phyloP scores from a whole-genome alignment of 331 rosid species.

The Dryas integrifolia region DNA sequence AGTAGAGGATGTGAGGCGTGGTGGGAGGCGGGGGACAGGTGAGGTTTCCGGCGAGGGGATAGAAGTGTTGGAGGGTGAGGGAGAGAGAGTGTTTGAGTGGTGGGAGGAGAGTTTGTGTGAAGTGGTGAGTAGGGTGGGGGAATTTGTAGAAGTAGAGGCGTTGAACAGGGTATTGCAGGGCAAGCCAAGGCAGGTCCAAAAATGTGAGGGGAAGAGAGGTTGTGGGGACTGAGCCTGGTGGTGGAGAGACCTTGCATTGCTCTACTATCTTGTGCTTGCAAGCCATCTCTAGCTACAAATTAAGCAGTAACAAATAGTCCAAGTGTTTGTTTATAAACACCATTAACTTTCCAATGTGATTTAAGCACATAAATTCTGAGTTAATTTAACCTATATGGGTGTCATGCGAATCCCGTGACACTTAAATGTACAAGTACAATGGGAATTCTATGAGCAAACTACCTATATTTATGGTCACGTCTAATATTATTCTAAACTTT shows the following conservation, averaged over 20 bases:
- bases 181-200: slow-evolving; percentile 43
- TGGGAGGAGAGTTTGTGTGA: slow-evolving; percentile 40
- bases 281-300: no score
- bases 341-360: no score
- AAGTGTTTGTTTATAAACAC: no score
- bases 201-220: slow-evolving; percentile 47
- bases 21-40: slow-evolving; percentile 35
- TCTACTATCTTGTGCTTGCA: slow-evolving; percentile 23
- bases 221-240: slow-evolving; percentile 39
- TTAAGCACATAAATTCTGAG: no score
- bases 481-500: no score
- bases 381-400: no score
- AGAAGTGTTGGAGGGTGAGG: slow-evolving; percentile 49
- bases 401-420: no score
- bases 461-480: no score
- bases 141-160: slow-evolving; percentile 54
- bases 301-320: no score
- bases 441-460: no score
- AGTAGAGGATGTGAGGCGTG: slow-evolving; percentile 38
- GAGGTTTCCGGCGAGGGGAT: slow-evolving; percentile 34
- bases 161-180: slow-evolving; percentile 13
- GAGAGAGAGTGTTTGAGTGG: slow-evolving; percentile 50
- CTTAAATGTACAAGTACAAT: no score
- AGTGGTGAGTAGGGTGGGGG: slow-evolving; percentile 43
- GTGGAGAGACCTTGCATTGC: slow-evolving; percentile 35